These are phyloP conservation scores for Fusarium sp. DNA, from an alignment of 2,329 filamentous ascomycete genomes.

Conservation along the genomic window DNA sequence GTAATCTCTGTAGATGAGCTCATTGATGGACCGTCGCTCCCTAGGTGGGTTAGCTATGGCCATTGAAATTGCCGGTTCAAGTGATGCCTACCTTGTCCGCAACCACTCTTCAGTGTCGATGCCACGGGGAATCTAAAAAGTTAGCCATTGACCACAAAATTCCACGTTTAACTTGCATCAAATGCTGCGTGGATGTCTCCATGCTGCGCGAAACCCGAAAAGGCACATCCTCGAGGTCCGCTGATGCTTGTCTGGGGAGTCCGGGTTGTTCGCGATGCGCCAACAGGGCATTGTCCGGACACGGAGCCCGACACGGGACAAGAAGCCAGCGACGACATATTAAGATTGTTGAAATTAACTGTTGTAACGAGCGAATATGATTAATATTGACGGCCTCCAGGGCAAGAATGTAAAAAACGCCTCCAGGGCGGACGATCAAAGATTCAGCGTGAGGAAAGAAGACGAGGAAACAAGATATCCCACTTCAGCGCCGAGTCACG, in stretches of 20 bases:
- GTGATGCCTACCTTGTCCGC: slow-evolving; percentile 50
- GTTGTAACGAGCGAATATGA: neutral
- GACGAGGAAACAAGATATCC: neutral
- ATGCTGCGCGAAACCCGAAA: slow-evolving; percentile 34
- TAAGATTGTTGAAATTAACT: neutral
- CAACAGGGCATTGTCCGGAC: slow-evolving; percentile 45
- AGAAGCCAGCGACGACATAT: slow-evolving; percentile 52
- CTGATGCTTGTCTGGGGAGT: slow-evolving; percentile 8
- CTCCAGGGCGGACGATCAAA: slow-evolving; percentile 27
- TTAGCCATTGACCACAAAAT: rapidly evolving
- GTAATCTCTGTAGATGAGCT: slow-evolving; percentile 63
- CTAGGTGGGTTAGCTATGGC: slow-evolving; percentile 25
- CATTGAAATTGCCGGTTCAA: neutral
- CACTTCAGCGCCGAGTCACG: neutral
- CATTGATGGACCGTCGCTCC: slow-evolving; percentile 64
- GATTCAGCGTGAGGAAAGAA: neutral
- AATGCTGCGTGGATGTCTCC: slow-evolving; percentile 43
- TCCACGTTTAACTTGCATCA: slow-evolving; percentile 1
- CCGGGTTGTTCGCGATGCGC: slow-evolving; percentile 9
- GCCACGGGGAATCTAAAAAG: slow-evolving; percentile 60
- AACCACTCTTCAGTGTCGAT: slow-evolving; percentile 64
- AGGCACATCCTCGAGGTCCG: slow-evolving; percentile 33
- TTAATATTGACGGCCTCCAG: slow-evolving; percentile 29
- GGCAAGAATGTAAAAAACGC: slow-evolving; percentile 26
- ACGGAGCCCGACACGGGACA: slow-evolving; percentile 53